These are phyloP conservation scores for Myochromella boudieri DNA, from an alignment of 768 basidiomycete species.

Conservation along the genomic window DNA sequence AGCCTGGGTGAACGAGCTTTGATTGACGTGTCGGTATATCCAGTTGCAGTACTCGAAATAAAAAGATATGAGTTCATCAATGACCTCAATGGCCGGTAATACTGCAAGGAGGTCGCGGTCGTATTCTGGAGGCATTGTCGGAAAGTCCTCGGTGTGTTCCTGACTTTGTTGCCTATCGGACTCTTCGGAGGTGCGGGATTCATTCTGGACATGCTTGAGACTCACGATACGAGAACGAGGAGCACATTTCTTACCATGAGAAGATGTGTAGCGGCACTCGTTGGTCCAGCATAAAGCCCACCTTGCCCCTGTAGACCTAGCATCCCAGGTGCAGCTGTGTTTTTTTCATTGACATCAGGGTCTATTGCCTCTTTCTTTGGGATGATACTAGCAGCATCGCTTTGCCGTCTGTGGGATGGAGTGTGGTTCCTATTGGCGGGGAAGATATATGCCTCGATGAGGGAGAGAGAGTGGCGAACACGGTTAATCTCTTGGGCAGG, in stretches of 20 bases:
- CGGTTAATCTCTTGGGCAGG: slow-evolving; percentile 67
- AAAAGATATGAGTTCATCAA: slow-evolving; percentile 71
- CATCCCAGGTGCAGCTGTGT: slow-evolving; percentile 57
- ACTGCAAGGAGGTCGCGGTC: slow-evolving; percentile 71
- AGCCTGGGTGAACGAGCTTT: slow-evolving; percentile 54
- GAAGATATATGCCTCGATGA: slow-evolving; percentile 62
- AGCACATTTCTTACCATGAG: slow-evolving; percentile 45
- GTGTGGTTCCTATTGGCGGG: slow-evolving; percentile 39
- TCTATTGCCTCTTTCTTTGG: slow-evolving; percentile 58
- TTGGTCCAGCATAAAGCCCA: slow-evolving; percentile 79
- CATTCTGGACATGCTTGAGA: slow-evolving; percentile 33
- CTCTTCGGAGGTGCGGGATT: slow-evolving; percentile 52
- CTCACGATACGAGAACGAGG: slow-evolving; percentile 12
- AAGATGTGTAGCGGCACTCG: slow-evolving; percentile 71
- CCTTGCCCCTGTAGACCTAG: slow-evolving; percentile 64
- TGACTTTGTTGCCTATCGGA: slow-evolving; percentile 54
- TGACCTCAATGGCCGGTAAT: slow-evolving; percentile 64
- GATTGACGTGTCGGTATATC: slow-evolving; percentile 80
- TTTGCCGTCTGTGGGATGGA: slow-evolving; percentile 32
- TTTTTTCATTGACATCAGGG: slow-evolving; percentile 44
- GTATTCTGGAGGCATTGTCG: slow-evolving; percentile 49
- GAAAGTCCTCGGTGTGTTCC: slow-evolving; percentile 43
- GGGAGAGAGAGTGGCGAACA: slow-evolving; percentile 65
- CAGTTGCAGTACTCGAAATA: slow-evolving; percentile 90
- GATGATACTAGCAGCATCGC: slow-evolving; percentile 36